phyloP scores from a whole-genome alignment of 2,329 filamentous ascomycete species.

The Trichophaea hybrida region DNA sequence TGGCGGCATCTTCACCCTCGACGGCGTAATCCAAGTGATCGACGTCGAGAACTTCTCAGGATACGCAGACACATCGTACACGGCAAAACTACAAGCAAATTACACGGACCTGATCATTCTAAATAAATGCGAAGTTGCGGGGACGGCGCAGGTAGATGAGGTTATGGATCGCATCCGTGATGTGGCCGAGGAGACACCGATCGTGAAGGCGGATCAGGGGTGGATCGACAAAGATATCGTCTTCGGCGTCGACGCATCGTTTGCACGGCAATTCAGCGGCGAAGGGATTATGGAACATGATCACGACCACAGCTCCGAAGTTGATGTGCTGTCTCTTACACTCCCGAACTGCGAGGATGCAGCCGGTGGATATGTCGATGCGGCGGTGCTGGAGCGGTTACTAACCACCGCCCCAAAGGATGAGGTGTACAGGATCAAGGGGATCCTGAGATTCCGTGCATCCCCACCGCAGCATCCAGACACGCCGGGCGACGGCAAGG shows the following conservation, averaged over 20 bases:
- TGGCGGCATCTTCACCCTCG: constrained; percentile 51
- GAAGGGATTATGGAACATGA: constrained; percentile 28
- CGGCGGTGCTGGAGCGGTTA: constrained; percentile 48
- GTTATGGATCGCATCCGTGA: constrained; percentile 53
- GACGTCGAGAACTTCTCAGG: constrained; percentile 93
- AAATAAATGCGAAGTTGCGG: constrained; percentile 77
- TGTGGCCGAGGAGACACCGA: constrained; percentile 54
- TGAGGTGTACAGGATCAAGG: constrained; percentile 92
- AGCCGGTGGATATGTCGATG: constrained; percentile 32
- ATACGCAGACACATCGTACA: constrained; percentile 73
- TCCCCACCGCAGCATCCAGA: constrained; percentile 28
- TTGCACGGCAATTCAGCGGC: constrained; percentile 43
- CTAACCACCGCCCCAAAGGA: constrained; percentile 70
- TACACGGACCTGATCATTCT: constrained; percentile 86
- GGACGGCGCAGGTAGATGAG: constrained; percentile 53
- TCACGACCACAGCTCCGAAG: constrained; percentile 24
- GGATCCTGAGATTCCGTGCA: constrained; percentile 38
- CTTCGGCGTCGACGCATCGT: constrained; percentile 73
- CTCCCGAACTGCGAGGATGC: constrained; percentile 24
- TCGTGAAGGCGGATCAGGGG: constrained; percentile 63
- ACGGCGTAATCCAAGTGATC: constrained; percentile 78
- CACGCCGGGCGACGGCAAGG: background rate
- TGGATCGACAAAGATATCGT: constrained; percentile 64
- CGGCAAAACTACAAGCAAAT: constrained; percentile 70
- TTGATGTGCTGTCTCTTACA: constrained; percentile 25